phyloP scores from a whole-genome alignment of 345 rosid species.

The Melaleuca quinquenervia region DNA sequence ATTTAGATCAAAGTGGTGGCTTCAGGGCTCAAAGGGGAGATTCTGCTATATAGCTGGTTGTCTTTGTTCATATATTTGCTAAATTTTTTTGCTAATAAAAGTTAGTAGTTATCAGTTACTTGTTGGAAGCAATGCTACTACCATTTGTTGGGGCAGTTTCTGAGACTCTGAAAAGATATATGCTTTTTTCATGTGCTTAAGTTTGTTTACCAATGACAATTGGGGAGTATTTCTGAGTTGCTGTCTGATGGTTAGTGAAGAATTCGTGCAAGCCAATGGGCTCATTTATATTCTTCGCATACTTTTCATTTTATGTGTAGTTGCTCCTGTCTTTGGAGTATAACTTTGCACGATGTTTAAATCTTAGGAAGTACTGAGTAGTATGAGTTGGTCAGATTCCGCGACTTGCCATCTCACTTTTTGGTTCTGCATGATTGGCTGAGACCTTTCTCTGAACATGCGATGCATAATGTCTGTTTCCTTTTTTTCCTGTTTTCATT shows the following conservation, averaged over 20 bases:
- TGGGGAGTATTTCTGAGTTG: neutral
- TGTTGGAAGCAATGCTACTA: neutral
- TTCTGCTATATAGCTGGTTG: neutral
- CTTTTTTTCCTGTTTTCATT: neutral
- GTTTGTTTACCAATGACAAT: neutral
- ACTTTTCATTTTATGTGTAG: neutral
- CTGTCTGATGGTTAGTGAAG: neutral
- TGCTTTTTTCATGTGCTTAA: neutral
- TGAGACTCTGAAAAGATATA: neutral
- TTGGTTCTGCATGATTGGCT: neutral
- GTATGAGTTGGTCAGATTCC: neutral
- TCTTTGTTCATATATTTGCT: neutral
- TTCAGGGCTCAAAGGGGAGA: neutral
- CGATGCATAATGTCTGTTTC: neutral
- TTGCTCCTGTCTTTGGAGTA: neutral
- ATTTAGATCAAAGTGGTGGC: neutral
- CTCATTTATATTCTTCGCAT: neutral
- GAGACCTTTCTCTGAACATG: neutral
- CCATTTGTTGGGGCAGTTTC: neutral
- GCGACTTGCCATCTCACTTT: neutral
- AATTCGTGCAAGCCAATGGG: neutral
- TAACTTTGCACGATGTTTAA: neutral
- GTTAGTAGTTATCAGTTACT: neutral
- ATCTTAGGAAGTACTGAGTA: neutral
- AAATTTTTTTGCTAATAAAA: neutral